These are phyloP conservation scores for Auriscalpium orientale DNA, from an alignment of 768 basidiomycete genomes.

Conservation along the genomic window DNA sequence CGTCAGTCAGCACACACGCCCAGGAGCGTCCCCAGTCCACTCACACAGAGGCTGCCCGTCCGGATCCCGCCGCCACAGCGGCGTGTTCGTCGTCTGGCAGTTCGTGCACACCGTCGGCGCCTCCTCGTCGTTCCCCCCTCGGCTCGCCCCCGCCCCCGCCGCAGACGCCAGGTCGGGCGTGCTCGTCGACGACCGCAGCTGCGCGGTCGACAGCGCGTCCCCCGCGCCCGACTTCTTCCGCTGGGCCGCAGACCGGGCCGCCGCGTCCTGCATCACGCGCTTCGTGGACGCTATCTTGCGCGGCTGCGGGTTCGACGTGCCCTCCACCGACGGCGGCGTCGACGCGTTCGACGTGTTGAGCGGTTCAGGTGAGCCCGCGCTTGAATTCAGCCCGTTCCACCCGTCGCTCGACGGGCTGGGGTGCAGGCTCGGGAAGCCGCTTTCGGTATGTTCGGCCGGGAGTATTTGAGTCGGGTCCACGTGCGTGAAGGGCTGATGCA, in stretches of 20 bases:
- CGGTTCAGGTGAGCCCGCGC: constrained; percentile 72
- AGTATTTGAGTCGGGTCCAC: constrained; percentile 91
- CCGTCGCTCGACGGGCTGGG: constrained; percentile 78
- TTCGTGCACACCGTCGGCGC: constrained; percentile 86
- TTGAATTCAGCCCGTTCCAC: constrained; percentile 44
- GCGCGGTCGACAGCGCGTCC: constrained; percentile 1
- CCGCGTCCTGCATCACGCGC: constrained; percentile 46
- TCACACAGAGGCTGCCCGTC: constrained; percentile 88
- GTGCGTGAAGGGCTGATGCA: constrained; percentile 54
- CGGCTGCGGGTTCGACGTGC: constrained; percentile 26
- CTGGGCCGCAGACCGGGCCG: constrained; percentile 19
- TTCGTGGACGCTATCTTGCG: constrained; percentile 65
- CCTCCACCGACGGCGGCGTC: constrained; percentile 63
- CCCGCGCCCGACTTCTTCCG: constrained; percentile 41
- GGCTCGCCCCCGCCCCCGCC: constrained; percentile 29
- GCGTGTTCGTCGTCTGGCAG: constrained; percentile 93
- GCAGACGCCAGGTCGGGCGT: constrained; percentile 51
- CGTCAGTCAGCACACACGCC: constrained; percentile 12
- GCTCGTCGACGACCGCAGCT: constrained; percentile 51
- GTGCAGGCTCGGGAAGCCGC: constrained; percentile 47
- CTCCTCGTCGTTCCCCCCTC: constrained; percentile 59
- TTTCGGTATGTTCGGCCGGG: constrained; percentile 34
- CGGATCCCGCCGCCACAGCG: constrained; percentile 86
- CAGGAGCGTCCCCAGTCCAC: constrained; percentile 21
- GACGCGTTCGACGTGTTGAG: constrained; percentile 63